A percentile compares a stretch with the other conserved stretches of the same genome.
Evolutionary conservation across 352 stramenopile species (phyloP).

Genomic region (Pythium diclinum): DNA sequence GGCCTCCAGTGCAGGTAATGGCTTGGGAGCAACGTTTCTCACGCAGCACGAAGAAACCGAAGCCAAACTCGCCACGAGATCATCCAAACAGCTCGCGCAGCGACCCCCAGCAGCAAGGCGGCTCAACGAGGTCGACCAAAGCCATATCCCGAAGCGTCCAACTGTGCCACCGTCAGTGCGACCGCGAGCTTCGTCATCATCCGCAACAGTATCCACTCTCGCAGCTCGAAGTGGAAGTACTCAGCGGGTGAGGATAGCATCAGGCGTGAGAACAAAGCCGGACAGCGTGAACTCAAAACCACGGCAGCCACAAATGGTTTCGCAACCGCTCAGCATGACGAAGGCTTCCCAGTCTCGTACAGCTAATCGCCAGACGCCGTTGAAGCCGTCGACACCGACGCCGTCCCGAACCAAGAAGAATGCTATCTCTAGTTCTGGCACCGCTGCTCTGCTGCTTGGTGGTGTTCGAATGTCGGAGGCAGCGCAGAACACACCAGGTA

Average conservation of each 20-base stretch:
- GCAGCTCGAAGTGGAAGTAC: not conserved
- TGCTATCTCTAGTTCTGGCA: not conserved
- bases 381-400: not conserved
- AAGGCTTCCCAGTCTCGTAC: not conserved
- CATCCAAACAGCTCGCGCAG: not conserved
- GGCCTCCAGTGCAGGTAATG: not conserved
- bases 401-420: not conserved
- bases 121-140: not conserved
- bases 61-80: not conserved
- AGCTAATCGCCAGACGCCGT: not conserved
- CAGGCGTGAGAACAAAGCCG: not conserved
- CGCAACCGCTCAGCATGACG: not conserved
- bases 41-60: constrained; percentile 28
- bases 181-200: not conserved
- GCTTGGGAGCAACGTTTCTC: constrained; percentile 22
- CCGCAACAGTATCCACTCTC: not conserved
- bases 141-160: constrained; percentile 15
- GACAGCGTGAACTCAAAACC: not conserved
- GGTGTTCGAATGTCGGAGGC: not conserved
- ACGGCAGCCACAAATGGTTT: not conserved
- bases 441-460: not conserved
- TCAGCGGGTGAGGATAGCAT: not conserved
- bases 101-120: not conserved
- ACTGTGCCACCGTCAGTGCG: constrained; percentile 15
- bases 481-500: not conserved